Evolutionary conservation across 192 early-diverging fungal genomes (phyloP).

Genomic region (Entomortierella chlamydospora): DNA sequence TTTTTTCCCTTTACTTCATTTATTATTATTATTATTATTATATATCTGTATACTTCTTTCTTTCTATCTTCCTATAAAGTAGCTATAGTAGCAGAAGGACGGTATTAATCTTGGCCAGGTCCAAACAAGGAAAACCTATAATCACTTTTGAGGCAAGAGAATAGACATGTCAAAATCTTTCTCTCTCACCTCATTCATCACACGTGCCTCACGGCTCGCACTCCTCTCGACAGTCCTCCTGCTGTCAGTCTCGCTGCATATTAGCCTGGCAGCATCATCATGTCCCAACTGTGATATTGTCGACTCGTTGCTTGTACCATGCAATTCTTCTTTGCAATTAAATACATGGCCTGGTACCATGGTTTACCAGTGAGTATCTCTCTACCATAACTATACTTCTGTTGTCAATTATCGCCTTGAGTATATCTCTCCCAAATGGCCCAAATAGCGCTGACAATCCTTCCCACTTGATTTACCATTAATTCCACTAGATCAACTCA

Average conservation of each 20-base stretch:
- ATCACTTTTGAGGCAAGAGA: not conserved
- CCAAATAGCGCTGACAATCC: not conserved
- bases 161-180: slow-evolving; percentile 4
- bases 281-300: slow-evolving; percentile 35
- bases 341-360: slow-evolving; percentile 27
- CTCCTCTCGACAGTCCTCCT: slow-evolving; percentile 5
- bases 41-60: not conserved
- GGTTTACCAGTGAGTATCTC: slow-evolving; percentile 46
- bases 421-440: not conserved
- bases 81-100: no score
- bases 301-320: slow-evolving; percentile 32
- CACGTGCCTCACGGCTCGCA: not conserved
- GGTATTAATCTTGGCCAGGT: not conserved
- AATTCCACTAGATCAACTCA: slow-evolving; percentile 22
- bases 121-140: not conserved
- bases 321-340: slow-evolving; percentile 21
- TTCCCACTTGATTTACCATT: not conserved
- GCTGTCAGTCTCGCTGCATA: not conserved
- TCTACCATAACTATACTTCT: no score
- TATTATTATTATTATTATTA: no score
- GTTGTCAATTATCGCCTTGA: not conserved
- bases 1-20: not conserved
- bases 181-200: not conserved
- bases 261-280: slow-evolving; percentile 2
- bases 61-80: not conserved